Evolutionary conservation across 2,329 filamentous ascomycete genomes (phyloP).

Genomic region (Aspergillus sp.): DNA sequence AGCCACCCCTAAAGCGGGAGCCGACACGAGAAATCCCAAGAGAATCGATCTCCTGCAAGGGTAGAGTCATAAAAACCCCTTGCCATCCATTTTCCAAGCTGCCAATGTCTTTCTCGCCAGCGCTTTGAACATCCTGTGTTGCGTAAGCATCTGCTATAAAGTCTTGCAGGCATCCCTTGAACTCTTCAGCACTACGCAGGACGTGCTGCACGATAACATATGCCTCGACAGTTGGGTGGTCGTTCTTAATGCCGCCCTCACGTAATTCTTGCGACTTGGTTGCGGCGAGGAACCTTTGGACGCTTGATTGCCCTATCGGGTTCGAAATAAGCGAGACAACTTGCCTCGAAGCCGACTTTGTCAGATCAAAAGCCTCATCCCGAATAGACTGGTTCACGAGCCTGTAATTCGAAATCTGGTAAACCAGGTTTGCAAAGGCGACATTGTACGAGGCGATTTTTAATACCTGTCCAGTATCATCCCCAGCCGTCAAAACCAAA

Average conservation of each 20-base stretch:
- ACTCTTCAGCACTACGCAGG: conserved; percentile 30
- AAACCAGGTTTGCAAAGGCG: conserved; percentile 40
- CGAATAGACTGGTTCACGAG: conserved; percentile 25
- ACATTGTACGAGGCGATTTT: conserved; percentile 33
- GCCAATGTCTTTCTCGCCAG: conserved; percentile 34
- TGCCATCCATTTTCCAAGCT: conserved; percentile 40
- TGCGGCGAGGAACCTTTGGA: conserved; percentile 47
- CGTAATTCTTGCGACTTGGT: conserved; percentile 42
- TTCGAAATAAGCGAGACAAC: conserved; percentile 37
- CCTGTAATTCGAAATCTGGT: conserved; percentile 37
- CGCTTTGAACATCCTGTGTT: conserved; percentile 32
- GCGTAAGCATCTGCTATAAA: conserved; percentile 38
- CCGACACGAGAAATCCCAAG: conserved; percentile 47
- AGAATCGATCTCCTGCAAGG: conserved; percentile 53
- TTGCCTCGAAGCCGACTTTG: conserved; percentile 36
- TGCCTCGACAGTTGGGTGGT: conserved; percentile 45
- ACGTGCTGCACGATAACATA: conserved; percentile 50
- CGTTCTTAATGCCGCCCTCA: conserved; percentile 50
- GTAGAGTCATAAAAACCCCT: conserved; percentile 53
- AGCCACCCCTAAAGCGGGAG: conserved; percentile 37
- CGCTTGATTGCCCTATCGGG: conserved; percentile 31
- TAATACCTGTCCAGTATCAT: conserved; percentile 19
- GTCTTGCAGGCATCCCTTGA: conserved; percentile 45
- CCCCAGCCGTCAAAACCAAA: conserved; percentile 15
- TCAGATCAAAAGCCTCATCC: conserved; percentile 27